Evolutionary conservation across 2,329 filamentous ascomycete genomes (phyloP).

Genomic region (Aspergillus tamarii): DNA sequence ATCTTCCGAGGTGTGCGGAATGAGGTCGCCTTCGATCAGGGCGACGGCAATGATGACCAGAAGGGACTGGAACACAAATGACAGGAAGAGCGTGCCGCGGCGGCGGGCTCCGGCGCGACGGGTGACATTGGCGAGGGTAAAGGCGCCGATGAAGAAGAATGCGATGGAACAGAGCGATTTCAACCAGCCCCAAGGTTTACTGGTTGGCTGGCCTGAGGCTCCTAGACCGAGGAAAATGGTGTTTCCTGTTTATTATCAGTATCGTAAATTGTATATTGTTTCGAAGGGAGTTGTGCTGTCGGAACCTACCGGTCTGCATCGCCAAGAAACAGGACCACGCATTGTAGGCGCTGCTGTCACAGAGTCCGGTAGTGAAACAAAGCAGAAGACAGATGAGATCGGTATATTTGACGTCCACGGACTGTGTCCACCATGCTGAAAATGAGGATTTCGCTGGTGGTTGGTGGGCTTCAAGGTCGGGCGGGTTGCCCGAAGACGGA

Average conservation of each 20-base stretch:
- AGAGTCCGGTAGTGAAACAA: conserved; percentile 47
- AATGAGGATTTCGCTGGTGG: conserved; percentile 16
- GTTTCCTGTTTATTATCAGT: conserved; percentile 41
- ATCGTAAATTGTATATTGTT: not conserved
- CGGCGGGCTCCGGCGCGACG: conserved; percentile 38
- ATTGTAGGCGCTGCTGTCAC: conserved; percentile 50
- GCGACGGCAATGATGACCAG: conserved; percentile 45
- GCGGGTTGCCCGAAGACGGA: not conserved
- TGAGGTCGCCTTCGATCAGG: conserved; percentile 42
- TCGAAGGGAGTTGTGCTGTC: not conserved
- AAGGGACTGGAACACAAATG: conserved; percentile 45
- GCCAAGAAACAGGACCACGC: conserved; percentile 52
- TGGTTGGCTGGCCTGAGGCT: conserved; percentile 42
- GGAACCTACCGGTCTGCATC: conserved; percentile 50
- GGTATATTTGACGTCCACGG: conserved; percentile 35
- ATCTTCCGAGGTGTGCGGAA: conserved; percentile 35
- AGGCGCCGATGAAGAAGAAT: conserved; percentile 46
- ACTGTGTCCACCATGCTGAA: conserved; percentile 33
- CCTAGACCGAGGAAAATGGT: conserved; percentile 52
- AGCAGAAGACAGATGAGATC: conserved; percentile 45
- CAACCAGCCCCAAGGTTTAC: conserved; percentile 47
- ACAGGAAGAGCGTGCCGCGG: conserved; percentile 42
- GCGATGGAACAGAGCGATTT: conserved; percentile 49
- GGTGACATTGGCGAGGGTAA: conserved; percentile 43
- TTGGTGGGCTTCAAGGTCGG: conserved; percentile 18